Evolutionary conservation across 441 rosid species (phyloP), one percentile per base, ranked within the genome.

Genomic region (Erysimum pusillum): DNA sequence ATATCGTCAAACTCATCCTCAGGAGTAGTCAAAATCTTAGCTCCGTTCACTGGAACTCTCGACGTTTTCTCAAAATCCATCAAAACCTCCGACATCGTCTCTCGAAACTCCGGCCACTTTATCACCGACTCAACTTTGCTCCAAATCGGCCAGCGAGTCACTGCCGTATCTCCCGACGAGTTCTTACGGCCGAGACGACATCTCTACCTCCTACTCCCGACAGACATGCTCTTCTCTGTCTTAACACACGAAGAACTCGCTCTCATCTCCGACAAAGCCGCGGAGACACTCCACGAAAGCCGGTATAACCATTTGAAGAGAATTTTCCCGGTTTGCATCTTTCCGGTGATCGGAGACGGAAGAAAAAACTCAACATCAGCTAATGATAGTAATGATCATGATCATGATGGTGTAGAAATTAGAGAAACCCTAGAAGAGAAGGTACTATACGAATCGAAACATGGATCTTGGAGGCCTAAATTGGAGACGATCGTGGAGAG

Each of bases 391-490:
- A 57, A 63, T 28, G 34, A 64, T 31, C 57, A 41, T 35, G 45
- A 73, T 36, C 38, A 57, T 34, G 71, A 48, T 13, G 42, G 38
- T 64, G 73, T 65, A 54, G 74, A 79, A 7, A 58, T 57, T 53
- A 69, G 76, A 62, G 76, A 56, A 79, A 34, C 67, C 48, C 36
- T 63, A 39, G 82, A 74, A 49, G 82, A 79, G 1, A 73, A 77
- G 17, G 63, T 65, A n/a, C 7, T 64, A n/a, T 67, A 73, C n/a
- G 81, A 79, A 45, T 61, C 59, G 1, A 79, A 58, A 32, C 39
- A 79, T 69, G 76, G 80, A 70, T 58, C 83, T 25, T 79, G 83
- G 83, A 79, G 76, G 44, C 83, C 83, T 58, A 75, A 44, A 20
- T 75, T 75, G 67, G 80, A 75, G 72, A 79, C 82, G 15, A 79